These are phyloP conservation scores for Diaporthe citriasiana DNA, from an alignment of 2,329 filamentous ascomycete genomes.

Conservation along the genomic window DNA sequence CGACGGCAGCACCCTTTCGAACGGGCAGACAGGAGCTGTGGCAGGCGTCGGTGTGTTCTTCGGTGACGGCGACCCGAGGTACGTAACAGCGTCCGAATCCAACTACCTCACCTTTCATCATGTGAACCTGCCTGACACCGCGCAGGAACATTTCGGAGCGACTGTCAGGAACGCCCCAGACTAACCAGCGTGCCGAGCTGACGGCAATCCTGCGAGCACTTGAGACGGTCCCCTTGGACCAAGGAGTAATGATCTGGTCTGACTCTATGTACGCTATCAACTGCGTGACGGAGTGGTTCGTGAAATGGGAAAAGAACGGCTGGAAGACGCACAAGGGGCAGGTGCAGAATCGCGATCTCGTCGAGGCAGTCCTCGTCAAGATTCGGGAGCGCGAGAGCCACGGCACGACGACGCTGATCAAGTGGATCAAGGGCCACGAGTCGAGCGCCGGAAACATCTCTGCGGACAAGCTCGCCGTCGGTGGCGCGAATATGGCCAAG, in stretches of 20 bases:
- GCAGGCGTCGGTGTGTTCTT: conserved; percentile 77
- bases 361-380: conserved; percentile 78
- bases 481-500: conserved; percentile 62
- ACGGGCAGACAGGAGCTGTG: conserved; percentile 67
- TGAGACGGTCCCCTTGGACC: conserved; percentile 77
- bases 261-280: conserved; percentile 94
- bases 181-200: conserved; percentile 96
- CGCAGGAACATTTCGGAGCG: conserved; percentile 79
- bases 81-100: conserved; percentile 42
- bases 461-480: conserved; percentile 83
- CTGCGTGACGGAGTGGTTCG: conserved; percentile 88
- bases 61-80: conserved; percentile 68
- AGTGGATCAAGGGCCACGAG: conserved; percentile 92
- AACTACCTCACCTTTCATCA: neutral
- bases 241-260: conserved; percentile 83
- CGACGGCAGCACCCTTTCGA: conserved; percentile 72
- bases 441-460: conserved; percentile 80
- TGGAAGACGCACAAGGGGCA: conserved; percentile 83
- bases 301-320: conserved; percentile 79
- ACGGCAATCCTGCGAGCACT: conserved; percentile 89
- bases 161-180: conserved; percentile 81
- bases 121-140: conserved; percentile 42
- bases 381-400: conserved; percentile 77
- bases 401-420: conserved; percentile 76
- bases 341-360: conserved; percentile 90